Percentiles rank a stretch among this genome's conserved stretches.
Conservation (phyloP, 73 alveolate species). For the Uronychia binucleata region DNA sequence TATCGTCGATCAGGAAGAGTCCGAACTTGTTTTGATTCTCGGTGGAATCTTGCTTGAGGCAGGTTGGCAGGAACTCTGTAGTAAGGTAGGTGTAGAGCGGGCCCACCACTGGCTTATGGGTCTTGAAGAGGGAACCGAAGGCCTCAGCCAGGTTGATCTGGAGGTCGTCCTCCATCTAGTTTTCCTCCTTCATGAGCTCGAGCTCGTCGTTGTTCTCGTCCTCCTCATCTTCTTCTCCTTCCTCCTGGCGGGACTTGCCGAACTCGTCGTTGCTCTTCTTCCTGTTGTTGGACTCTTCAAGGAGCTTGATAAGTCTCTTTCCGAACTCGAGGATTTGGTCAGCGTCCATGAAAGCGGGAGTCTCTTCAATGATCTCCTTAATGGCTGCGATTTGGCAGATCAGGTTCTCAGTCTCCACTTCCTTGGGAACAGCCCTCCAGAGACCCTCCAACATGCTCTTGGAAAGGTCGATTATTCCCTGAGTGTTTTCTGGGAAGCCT, state of each 20-base stretch:
- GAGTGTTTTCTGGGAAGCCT: conserved; percentile 31
- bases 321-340: conserved; percentile 21
- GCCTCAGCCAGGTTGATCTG: conserved; percentile 71
- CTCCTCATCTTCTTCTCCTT: conserved; percentile 69
- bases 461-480: conserved; percentile 23
- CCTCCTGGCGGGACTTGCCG: conserved; percentile 42
- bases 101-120: conserved; percentile 50
- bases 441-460: conserved; percentile 40
- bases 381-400: conserved; percentile 69
- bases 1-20: conserved; percentile 93
- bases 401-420: conserved; percentile 76
- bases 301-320: conserved; percentile 38
- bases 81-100: conserved; percentile 31
- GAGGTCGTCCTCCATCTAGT: conserved; percentile 68
- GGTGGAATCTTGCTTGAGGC: conserved; percentile 19
- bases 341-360: neutral
- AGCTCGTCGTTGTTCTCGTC: conserved; percentile 65
- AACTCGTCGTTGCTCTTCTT: conserved; percentile 66
- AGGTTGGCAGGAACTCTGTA: conserved; percentile 16
- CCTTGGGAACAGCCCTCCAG: conserved; percentile 70
- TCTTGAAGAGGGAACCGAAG: conserved; percentile 73
- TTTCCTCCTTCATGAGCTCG: conserved; percentile 59
- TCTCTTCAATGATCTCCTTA: conserved; percentile 53
- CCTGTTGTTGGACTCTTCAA: conserved; percentile 74
- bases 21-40: conserved; percentile 85